Base-by-base conservation (phyloP, 352 stramenopile genomes). In the Pythium phragmiticola region DNA sequence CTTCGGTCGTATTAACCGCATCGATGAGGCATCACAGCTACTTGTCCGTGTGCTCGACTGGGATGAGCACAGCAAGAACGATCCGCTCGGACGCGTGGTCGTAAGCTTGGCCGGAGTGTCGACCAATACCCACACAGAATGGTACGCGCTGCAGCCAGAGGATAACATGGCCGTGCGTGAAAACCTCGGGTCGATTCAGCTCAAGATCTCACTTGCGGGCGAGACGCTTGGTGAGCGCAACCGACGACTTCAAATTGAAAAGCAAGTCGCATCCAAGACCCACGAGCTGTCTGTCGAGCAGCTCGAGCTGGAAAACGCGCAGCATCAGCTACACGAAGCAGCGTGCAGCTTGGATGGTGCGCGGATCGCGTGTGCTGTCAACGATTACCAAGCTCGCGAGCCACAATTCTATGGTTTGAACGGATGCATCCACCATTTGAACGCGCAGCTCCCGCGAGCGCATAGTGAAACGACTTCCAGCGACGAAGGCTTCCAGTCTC, bases 391-490 rank as follows among this genome's bases (percentile, higher is more conserved):
- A 46, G 28, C 74, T 2, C 76, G 73, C 4, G 72, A 90, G 12
- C 83, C 83, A 3, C 73, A 80, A n/a, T 92, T 92, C 57, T 92
- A 92, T 55, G 83, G 83, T 7, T 80, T 92, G 45, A 92, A 92
- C 50, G 83, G 83, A 11, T 90, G 80, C 63, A 88, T 92, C 60
- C 80, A 92, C 37, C 74, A 84, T 16, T 61, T 89, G 7, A 87
- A 88, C 46, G 68, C 72, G 5, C 80, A 88, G 48, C 81, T 92
- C 42, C 58, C 79, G 7, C 71, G 76, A 28, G 79, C 83, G 3
- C 79, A 89, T 62, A 68, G 69, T n/a, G 76, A 88, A 28, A 84
- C 69, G 28, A 67, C 60, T n/a, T 73, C 78, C 8, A 71, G 72
- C 0, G 82, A 91, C 47, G 80, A 90, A 68, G 57, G 65, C 0